Conservation (phyloP, 805 yeast genomes). For the Starmerella potacharoeniae region DNA sequence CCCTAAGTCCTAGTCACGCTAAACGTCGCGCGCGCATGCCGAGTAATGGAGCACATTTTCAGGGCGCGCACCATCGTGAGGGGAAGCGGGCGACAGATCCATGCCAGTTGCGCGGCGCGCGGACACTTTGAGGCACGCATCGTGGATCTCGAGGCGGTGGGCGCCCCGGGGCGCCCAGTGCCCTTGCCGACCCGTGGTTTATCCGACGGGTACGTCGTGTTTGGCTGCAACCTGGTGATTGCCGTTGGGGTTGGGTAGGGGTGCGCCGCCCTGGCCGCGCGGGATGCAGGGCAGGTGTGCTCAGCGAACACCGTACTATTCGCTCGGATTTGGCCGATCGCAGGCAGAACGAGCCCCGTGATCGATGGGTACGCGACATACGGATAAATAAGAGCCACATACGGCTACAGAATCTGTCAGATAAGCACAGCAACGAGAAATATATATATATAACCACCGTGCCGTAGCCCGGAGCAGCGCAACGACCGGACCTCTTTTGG, state of each 20-base stretch:
- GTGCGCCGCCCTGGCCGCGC: background rate
- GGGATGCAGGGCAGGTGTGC: background rate
- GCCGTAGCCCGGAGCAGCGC: background rate
- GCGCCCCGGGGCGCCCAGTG: too few species aligned
- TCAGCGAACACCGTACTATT: background rate
- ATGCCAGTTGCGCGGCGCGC: too few species aligned
- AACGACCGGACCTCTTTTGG: background rate
- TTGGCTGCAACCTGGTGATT: background rate
- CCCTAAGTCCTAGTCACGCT: too few species aligned
- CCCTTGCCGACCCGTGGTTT: background rate
- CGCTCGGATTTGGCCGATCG: constrained; percentile 6
- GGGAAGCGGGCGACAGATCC: too few species aligned
- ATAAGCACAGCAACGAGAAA: background rate
- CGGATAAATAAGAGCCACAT: constrained; percentile 1
- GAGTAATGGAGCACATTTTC: too few species aligned
- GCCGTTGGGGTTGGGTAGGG: constrained; percentile 4
- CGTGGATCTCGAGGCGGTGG: too few species aligned
- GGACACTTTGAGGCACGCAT: too few species aligned
- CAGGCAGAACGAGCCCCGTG: constrained; percentile 8
- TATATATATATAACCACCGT: background rate
- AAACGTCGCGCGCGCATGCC: too few species aligned
- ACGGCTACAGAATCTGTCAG: background rate
- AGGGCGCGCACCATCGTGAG: too few species aligned
- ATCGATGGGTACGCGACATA: background rate
- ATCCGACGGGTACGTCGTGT: constrained; percentile 1